A percentile compares a stretch with the other conserved stretches of the same genome.
Evolutionary conservation across 176 grass and related monocot species (phyloP).

Genomic region (Bonia amplexicaulis): DNA sequence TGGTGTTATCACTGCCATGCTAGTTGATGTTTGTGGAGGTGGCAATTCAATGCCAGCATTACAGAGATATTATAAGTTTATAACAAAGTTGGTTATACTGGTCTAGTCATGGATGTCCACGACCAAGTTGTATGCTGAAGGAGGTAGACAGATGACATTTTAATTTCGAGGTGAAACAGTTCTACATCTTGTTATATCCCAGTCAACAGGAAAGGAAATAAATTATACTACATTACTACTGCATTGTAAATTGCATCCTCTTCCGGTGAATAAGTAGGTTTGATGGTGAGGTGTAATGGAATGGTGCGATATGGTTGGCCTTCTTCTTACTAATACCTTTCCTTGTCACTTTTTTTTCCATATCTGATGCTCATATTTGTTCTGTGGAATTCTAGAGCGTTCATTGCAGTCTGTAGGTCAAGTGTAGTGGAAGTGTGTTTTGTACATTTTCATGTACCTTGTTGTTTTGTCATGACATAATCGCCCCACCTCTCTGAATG

Average conservation of each 20-base stretch:
- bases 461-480: background rate
- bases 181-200: background rate
- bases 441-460: background rate
- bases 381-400: background rate
- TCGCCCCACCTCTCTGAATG: background rate
- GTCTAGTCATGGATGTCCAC: background rate
- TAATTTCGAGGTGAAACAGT: background rate
- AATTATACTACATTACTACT: background rate
- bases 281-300: background rate
- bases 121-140: background rate
- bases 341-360: background rate
- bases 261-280: background rate
- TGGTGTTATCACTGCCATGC: background rate
- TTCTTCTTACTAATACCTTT: background rate
- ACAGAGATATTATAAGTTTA: background rate
- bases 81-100: background rate
- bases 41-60: background rate
- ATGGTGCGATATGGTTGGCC: background rate
- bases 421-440: background rate
- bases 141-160: background rate
- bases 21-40: conserved; percentile 1
- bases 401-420: background rate
- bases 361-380: background rate
- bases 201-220: background rate
- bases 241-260: background rate